A percentile compares a stretch with the other conserved stretches of the same genome.
These are phyloP conservation scores for Pseudonectria foliicola DNA, from an alignment of 2,329 filamentous ascomycete genomes.

Conservation along the genomic window DNA sequence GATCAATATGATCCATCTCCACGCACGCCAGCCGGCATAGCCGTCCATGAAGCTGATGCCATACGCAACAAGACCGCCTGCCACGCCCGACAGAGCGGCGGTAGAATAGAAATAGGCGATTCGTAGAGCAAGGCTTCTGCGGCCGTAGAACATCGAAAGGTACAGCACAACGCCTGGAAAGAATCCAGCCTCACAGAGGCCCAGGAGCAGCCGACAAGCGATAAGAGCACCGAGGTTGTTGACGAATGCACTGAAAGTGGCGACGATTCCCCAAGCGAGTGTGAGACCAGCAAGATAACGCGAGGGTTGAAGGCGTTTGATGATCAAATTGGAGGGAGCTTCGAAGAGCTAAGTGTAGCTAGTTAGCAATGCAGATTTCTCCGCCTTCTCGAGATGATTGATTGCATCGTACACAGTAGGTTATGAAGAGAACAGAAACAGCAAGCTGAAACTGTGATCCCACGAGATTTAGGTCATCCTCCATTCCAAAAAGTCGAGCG, in stretches of 20 bases:
- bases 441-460: constrained; percentile 51
- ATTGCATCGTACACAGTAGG: constrained; percentile 32
- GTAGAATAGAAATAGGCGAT: constrained; percentile 57
- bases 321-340: constrained; percentile 33
- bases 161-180: constrained; percentile 44
- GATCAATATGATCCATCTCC: constrained; percentile 60
- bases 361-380: no score
- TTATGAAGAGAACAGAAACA: constrained; percentile 35
- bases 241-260: constrained; percentile 36
- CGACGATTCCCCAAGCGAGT: constrained; percentile 37
- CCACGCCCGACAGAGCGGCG: constrained; percentile 55
- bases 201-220: constrained; percentile 31
- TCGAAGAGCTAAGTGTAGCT: constrained; percentile 33
- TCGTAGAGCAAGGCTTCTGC: constrained; percentile 52
- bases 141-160: constrained; percentile 58
- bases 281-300: constrained; percentile 42
- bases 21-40: constrained; percentile 47
- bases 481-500: constrained; percentile 41
- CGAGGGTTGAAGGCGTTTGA: constrained; percentile 32
- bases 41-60: constrained; percentile 59
- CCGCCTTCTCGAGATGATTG: no score
- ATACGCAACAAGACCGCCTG: constrained; percentile 58
- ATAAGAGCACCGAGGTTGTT: constrained; percentile 39
- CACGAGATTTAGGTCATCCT: constrained; percentile 49
- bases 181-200: constrained; percentile 40